Evolutionary conservation across 257 asterid genomes (phyloP).

Genomic region (Fraxinus pennsylvanica): DNA sequence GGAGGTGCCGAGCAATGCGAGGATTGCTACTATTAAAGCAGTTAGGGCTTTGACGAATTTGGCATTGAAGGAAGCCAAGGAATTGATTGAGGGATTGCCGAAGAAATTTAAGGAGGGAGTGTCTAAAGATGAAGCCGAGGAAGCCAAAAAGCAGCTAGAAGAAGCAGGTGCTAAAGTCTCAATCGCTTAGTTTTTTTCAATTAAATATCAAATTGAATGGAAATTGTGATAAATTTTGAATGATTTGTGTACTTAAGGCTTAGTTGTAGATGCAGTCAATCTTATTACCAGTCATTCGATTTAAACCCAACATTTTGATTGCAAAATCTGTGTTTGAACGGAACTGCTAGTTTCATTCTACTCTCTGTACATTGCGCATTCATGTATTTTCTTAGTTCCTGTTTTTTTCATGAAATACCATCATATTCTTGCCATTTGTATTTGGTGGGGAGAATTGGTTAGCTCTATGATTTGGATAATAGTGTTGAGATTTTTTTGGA

Average conservation of each 20-base stretch:
- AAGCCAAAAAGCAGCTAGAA: constrained; percentile 91
- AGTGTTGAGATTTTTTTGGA: no score
- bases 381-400: no score
- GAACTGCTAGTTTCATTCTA: no score
- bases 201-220: neutral
- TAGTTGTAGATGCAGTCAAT: neutral
- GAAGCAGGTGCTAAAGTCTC: constrained; percentile 83
- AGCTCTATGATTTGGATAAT: no score
- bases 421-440: no score
- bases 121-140: constrained; percentile 86
- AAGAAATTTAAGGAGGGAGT: constrained; percentile 88
- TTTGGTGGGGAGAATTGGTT: no score
- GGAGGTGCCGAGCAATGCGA: constrained; percentile 77
- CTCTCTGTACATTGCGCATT: no score
- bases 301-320: no score
- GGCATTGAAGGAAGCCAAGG: constrained; percentile 90
- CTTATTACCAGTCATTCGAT: no score
- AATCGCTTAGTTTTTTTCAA: constrained; percentile 37
- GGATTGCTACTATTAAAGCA: constrained; percentile 81
- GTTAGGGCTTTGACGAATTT: constrained; percentile 84
- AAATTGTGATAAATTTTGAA: no score
- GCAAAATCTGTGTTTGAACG: no score
- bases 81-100: constrained; percentile 88
- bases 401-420: no score
- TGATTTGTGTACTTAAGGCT: neutral